Percentiles rank a stretch among this genome's conserved stretches.
Conservation (phyloP, 768 basidiomycete genomes). For the Leccinum imitatum region DNA sequence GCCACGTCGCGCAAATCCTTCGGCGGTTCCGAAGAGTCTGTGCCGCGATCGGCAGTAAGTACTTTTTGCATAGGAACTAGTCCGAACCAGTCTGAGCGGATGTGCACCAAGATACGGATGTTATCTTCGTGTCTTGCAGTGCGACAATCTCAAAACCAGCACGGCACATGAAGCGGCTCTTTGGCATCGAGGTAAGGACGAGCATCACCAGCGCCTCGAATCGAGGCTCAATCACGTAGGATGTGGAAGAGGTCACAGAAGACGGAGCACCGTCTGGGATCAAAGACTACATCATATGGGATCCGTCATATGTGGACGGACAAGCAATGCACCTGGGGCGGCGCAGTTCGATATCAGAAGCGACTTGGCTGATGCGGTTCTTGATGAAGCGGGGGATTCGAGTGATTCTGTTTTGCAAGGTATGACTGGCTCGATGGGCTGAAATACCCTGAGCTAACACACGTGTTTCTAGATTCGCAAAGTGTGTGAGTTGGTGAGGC, state of each 20-base stretch:
- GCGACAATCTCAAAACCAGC: slow-evolving; percentile 81
- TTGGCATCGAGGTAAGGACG: slow-evolving; percentile 52
- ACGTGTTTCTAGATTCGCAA: slow-evolving; percentile 59
- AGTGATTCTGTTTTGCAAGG: slow-evolving; percentile 89
- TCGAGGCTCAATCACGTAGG: slow-evolving; percentile 25
- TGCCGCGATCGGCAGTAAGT: slow-evolving; percentile 73
- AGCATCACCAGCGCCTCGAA: not conserved
- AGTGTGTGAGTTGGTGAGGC: slow-evolving; percentile 72
- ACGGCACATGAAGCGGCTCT: slow-evolving; percentile 74
- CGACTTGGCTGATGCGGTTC: slow-evolving; percentile 69
- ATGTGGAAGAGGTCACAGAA: slow-evolving; percentile 67
- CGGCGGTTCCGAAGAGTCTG: slow-evolving; percentile 75
- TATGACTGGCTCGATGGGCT: slow-evolving; percentile 19
- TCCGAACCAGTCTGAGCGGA: slow-evolving; percentile 6
- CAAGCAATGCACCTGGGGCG: slow-evolving; percentile 47
- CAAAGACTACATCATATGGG: slow-evolving; percentile 83
- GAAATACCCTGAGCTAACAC: not conserved
- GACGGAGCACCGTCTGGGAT: slow-evolving; percentile 82
- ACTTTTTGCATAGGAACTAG: not conserved
- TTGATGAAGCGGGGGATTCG: slow-evolving; percentile 80
- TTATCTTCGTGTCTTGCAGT: slow-evolving; percentile 80
- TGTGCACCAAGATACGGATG: slow-evolving; percentile 41
- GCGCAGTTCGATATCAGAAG: slow-evolving; percentile 62
- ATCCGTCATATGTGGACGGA: slow-evolving; percentile 57
- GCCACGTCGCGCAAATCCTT: slow-evolving; percentile 80